Percentiles rank a stretch among this genome's conserved stretches.
Conservation (phyloP, 2,329 filamentous ascomycete species). For the Botrytis hyacinthi region DNA sequence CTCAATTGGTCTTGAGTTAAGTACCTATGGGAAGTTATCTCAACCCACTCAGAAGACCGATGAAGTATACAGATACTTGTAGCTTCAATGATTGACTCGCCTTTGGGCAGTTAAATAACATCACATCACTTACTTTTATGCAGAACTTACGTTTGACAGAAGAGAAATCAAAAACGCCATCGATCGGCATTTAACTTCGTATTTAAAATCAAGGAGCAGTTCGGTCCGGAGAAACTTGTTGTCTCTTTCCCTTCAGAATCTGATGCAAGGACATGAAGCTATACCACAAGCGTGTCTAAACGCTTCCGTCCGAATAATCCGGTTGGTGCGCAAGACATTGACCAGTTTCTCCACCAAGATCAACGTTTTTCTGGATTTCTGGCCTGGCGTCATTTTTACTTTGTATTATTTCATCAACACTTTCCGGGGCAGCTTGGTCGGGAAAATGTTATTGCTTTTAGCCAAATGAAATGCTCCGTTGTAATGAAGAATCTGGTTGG, state of each 20-base stretch:
- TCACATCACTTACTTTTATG: neutral
- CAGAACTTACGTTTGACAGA: neutral
- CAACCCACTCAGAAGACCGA: neutral
- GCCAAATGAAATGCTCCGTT: constrained; percentile 8
- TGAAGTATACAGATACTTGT: neutral
- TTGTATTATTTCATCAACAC: neutral
- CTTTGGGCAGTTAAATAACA: neutral
- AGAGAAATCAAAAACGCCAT: neutral
- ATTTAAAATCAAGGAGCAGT: neutral
- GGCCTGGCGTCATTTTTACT: constrained; percentile 8
- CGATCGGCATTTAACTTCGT: neutral
- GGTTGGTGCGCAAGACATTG: constrained; percentile 19
- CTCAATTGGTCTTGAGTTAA: neutral
- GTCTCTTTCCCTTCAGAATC: neutral
- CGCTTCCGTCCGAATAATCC: constrained; percentile 11
- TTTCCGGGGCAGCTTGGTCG: neutral
- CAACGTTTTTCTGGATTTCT: neutral
- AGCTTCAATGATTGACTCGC: neutral
- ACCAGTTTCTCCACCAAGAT: constrained; percentile 3
- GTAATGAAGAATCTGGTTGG: neutral
- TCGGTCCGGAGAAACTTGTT: constrained; percentile 12
- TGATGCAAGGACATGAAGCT: neutral
- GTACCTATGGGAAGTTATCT: neutral
- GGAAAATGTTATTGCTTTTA: constrained; percentile 12
- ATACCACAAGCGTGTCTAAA: constrained; percentile 6